Percentiles rank a stretch among this genome's conserved stretches.
Conservation (phyloP, 352 stramenopile species). For the Phytopythium sindhum region DNA sequence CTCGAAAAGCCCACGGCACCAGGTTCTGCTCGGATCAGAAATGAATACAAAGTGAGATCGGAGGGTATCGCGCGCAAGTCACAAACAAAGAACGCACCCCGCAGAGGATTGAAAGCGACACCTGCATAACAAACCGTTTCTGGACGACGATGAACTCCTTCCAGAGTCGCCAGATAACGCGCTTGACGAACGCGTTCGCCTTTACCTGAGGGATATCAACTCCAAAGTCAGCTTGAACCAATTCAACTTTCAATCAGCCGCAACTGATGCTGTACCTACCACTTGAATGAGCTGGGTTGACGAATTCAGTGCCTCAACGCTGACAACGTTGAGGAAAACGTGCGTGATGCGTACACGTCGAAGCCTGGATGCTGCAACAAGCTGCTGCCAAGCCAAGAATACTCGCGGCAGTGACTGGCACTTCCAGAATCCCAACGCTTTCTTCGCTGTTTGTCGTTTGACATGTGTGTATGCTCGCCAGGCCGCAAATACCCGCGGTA, state of each 20-base stretch:
- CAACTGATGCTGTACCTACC: not conserved
- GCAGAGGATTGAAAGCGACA: conserved; percentile 63
- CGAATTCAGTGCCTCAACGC: conserved; percentile 73
- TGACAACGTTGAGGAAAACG: conserved; percentile 63
- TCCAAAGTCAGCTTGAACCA: not conserved
- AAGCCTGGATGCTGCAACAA: conserved; percentile 22
- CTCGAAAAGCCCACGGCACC: conserved; percentile 61
- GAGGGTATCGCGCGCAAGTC: not conserved
- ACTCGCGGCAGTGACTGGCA: conserved; percentile 59
- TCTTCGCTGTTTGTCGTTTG: conserved; percentile 45
- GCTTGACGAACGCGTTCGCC: conserved; percentile 43
- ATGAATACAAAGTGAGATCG: conserved; percentile 1
- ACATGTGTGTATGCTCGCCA: conserved; percentile 40
- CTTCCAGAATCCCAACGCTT: conserved; percentile 66
- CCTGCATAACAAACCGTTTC: conserved; percentile 67
- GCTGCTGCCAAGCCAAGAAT: conserved; percentile 42
- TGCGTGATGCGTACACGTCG: conserved; percentile 35
- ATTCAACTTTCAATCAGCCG: not conserved
- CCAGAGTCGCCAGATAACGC: conserved; percentile 51
- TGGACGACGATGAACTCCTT: conserved; percentile 45
- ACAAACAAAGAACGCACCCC: conserved; percentile 30
- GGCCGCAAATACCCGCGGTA: conserved; percentile 37
- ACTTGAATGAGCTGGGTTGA: conserved; percentile 27
- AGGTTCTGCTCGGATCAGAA: conserved; percentile 36
- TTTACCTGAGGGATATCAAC: conserved; percentile 15